Conservation (phyloP, 1,284 basidiomycete species). For the Cutaneotrichosporon mucoides region DNA sequence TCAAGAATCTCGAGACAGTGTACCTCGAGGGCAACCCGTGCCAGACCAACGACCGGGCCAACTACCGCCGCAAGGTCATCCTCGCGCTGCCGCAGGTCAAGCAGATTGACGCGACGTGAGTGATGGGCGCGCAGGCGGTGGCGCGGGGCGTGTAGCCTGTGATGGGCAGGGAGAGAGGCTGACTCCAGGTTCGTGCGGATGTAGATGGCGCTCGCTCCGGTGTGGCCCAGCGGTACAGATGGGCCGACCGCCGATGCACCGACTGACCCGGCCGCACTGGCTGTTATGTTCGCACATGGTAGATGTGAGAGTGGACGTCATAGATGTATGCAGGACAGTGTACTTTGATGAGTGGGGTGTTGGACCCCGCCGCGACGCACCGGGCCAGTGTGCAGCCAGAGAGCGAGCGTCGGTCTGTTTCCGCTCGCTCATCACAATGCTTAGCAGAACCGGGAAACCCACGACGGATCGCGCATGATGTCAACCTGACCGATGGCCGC, state of each 20-base stretch:
- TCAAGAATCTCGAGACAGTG: conserved; percentile 71
- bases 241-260: too few relatives aligned
- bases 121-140: conserved; percentile 22
- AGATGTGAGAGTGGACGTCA: background rate
- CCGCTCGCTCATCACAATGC: too few relatives aligned
- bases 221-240: too few relatives aligned
- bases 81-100: conserved; percentile 79
- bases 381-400: background rate
- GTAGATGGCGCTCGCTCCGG: background rate
- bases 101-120: conserved; percentile 93
- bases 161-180: background rate
- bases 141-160: too few relatives aligned
- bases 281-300: too few relatives aligned
- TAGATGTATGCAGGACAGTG: background rate
- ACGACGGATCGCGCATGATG: too few relatives aligned
- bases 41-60: conserved; percentile 69
- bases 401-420: too few relatives aligned
- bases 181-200: background rate
- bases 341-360: too few relatives aligned
- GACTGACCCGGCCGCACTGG: too few relatives aligned
- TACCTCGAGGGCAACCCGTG: conserved; percentile 95
- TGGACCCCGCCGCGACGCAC: background rate
- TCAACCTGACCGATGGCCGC: too few relatives aligned
- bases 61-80: conserved; percentile 86
- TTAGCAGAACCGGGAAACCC: too few relatives aligned